phyloP scores from a whole-genome alignment of 768 basidiomycete species.

The Suillus clintonianus region DNA sequence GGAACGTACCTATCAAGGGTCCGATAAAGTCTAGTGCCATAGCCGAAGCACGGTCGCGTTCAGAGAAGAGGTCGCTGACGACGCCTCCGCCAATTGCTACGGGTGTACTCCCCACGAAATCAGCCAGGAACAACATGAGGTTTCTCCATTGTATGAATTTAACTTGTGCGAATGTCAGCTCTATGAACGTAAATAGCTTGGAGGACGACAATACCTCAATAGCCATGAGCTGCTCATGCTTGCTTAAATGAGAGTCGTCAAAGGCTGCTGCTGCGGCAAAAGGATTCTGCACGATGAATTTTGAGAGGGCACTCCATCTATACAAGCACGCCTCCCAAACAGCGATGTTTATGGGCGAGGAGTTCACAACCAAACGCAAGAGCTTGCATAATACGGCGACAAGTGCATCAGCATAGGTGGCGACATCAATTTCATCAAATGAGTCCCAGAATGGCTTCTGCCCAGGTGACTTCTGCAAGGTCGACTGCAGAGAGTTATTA shows the following conservation, averaged over 20 bases:
- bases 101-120: slow-evolving; percentile 69
- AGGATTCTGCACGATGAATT: slow-evolving; percentile 49
- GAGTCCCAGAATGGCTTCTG: slow-evolving; percentile 74
- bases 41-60: slow-evolving; percentile 66
- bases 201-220: slow-evolving; percentile 34
- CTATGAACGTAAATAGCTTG: neutral
- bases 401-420: slow-evolving; percentile 73
- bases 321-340: slow-evolving; percentile 85
- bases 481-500: slow-evolving; percentile 7
- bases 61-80: too few relatives aligned
- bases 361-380: slow-evolving; percentile 61
- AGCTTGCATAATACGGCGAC: slow-evolving; percentile 72
- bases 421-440: slow-evolving; percentile 72
- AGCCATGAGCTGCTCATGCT: slow-evolving; percentile 39
- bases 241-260: slow-evolving; percentile 35
- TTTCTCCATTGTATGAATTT: slow-evolving; percentile 85
- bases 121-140: slow-evolving; percentile 73
- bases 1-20: slow-evolving; percentile 52
- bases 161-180: slow-evolving; percentile 46
- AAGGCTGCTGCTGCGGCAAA: slow-evolving; percentile 35
- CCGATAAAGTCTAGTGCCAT: slow-evolving; percentile 71
- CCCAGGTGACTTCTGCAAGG: slow-evolving; percentile 28
- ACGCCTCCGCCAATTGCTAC: slow-evolving; percentile 65
- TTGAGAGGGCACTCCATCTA: slow-evolving; percentile 69
- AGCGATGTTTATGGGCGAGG: slow-evolving; percentile 68